A percentile compares a stretch with the other conserved stretches of the same genome.
Evolutionary conservation across 352 stramenopile genomes (phyloP).

Genomic region (Phytopythium oedochilum): DNA sequence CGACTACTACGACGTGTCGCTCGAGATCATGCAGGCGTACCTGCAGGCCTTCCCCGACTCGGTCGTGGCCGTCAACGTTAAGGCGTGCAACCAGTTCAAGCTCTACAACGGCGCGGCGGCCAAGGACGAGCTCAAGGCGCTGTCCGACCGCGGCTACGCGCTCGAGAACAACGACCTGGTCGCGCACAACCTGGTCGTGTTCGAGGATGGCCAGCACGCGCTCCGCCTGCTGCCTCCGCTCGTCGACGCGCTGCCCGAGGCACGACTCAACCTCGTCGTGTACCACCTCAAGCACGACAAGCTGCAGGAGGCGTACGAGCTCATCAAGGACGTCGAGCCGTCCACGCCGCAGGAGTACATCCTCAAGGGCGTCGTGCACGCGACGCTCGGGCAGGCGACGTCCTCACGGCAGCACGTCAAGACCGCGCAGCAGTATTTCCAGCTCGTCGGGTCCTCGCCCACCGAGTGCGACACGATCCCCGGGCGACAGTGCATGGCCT

Average conservation of each 20-base stretch:
- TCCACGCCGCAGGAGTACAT: constrained; percentile 93
- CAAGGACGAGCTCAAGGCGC: constrained; percentile 92
- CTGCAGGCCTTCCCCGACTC: constrained; percentile 90
- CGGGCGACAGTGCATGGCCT: constrained; percentile 96
- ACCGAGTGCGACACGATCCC: constrained; percentile 97
- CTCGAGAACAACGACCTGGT: constrained; percentile 93
- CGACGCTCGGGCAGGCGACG: constrained; percentile 85
- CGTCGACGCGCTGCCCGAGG: constrained; percentile 91
- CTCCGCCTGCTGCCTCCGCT: constrained; percentile 91
- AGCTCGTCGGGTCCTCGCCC: constrained; percentile 91
- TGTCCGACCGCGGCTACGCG: constrained; percentile 88
- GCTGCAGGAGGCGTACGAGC: constrained; percentile 91
- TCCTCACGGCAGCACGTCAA: constrained; percentile 90
- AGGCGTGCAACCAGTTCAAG: constrained; percentile 96
- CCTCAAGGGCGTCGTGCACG: constrained; percentile 90
- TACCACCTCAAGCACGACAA: constrained; percentile 92
- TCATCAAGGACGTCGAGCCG: constrained; percentile 94
- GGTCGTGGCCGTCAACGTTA: constrained; percentile 94
- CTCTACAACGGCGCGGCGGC: constrained; percentile 96
- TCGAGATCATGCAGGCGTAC: constrained; percentile 97
- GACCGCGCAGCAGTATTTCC: constrained; percentile 92
- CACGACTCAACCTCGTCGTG: constrained; percentile 94
- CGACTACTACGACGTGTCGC: constrained; percentile 96
- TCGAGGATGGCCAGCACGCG: constrained; percentile 92
- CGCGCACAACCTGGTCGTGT: constrained; percentile 95